Percentiles rank a stretch among this genome's conserved stretches.
These are phyloP conservation scores for Begonia peltatifolia DNA, from an alignment of 306 rosid species.

Conservation along the genomic window DNA sequence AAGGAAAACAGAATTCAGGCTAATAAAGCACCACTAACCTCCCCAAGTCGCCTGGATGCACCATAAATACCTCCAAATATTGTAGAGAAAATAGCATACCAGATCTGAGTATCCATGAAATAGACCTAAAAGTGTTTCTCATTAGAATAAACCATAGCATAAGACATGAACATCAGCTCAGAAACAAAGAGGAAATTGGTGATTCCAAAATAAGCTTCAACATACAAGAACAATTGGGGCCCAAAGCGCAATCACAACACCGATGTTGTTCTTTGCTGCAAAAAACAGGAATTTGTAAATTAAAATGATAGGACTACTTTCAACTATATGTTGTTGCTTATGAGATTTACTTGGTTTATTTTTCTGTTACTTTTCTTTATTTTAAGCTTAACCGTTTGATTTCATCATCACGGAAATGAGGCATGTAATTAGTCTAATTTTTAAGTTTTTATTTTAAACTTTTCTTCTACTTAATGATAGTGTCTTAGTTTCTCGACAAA, in stretches of 20 bases:
- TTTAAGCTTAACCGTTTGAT: too few species aligned
- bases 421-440: too few species aligned
- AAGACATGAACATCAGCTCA: background rate
- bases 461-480: too few species aligned
- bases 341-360: too few species aligned
- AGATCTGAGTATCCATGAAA: conserved; percentile 97
- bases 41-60: conserved; percentile 93
- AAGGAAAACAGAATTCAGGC: background rate
- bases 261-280: conserved; percentile 78
- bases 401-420: too few species aligned
- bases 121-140: conserved; percentile 47
- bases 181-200: conserved; percentile 10
- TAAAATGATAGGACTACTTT: background rate
- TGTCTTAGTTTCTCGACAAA: too few species aligned
- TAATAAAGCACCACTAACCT: conserved; percentile 48
- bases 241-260: conserved; percentile 85
- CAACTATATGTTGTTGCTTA: too few species aligned
- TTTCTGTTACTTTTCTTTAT: too few species aligned
- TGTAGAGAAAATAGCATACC: conserved; percentile 96
- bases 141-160: background rate
- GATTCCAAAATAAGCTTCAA: conserved; percentile 11
- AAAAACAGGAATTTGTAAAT: background rate
- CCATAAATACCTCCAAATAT: conserved; percentile 88
- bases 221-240: conserved; percentile 87
- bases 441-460: too few species aligned